Evolutionary conservation across 2,329 filamentous ascomycete species (phyloP).

Genomic region (Fusarium dlaminii): DNA sequence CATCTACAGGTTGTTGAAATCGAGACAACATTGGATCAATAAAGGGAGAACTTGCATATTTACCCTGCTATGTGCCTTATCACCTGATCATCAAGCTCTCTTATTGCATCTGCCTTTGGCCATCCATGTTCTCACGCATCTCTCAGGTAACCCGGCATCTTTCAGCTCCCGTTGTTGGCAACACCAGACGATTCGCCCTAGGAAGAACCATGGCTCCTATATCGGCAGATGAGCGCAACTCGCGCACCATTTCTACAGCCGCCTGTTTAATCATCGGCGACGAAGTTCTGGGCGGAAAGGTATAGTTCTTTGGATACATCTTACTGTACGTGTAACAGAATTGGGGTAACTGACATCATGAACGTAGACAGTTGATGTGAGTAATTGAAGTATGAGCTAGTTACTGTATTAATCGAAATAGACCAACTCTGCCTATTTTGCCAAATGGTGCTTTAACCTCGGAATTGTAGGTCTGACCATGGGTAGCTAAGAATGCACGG

Average conservation of each 20-base stretch:
- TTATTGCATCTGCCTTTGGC: background rate
- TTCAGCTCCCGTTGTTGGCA: slow-evolving; percentile 45
- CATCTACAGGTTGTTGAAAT: slow-evolving; percentile 18
- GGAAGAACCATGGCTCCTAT: slow-evolving; percentile 52
- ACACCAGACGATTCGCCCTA: slow-evolving; percentile 45
- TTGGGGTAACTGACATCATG: slow-evolving; percentile 1
- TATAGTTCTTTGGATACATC: slow-evolving; percentile 46
- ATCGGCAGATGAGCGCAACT: slow-evolving; percentile 63
- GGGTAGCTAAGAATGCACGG: background rate
- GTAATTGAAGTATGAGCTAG: slow-evolving; percentile 25
- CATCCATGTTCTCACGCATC: slow-evolving; percentile 78
- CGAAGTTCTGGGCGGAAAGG: slow-evolving; percentile 95
- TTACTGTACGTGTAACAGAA: background rate
- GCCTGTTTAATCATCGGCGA: slow-evolving; percentile 97
- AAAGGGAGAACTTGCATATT: slow-evolving; percentile 8
- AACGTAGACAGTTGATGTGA: slow-evolving; percentile 52
- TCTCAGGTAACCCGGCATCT: slow-evolving; percentile 79
- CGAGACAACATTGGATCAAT: slow-evolving; percentile 13
- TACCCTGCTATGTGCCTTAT: background rate
- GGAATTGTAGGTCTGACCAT: slow-evolving; percentile 61
- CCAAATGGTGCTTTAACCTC: slow-evolving; percentile 71
- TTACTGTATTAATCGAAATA: slow-evolving; percentile 44
- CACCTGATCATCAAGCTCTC: slow-evolving; percentile 1
- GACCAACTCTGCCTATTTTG: slow-evolving; percentile 72
- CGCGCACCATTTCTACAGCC: slow-evolving; percentile 83